Evolutionary conservation across 805 yeast species (phyloP).

Genomic region (Saccharomycopsis oosterbeekiorum): DNA sequence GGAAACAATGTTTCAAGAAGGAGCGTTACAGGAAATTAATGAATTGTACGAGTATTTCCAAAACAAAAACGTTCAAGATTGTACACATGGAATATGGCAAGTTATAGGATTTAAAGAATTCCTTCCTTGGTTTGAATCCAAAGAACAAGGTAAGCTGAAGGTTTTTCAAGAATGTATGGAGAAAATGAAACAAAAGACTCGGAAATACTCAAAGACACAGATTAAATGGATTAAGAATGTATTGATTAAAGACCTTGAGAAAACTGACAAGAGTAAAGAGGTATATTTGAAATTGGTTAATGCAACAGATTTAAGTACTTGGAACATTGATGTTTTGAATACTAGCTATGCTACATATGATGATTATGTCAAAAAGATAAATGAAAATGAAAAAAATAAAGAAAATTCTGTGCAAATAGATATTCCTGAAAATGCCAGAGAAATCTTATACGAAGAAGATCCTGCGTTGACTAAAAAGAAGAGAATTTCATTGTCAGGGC

Average conservation of each 20-base stretch:
- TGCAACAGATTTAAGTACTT: slow-evolving; percentile 58
- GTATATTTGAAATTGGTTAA: slow-evolving; percentile 49
- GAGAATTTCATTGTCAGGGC: neutral
- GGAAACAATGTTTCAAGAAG: slow-evolving; percentile 66
- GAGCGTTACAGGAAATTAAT: slow-evolving; percentile 61
- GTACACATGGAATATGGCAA: slow-evolving; percentile 72
- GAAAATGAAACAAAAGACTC: slow-evolving; percentile 73
- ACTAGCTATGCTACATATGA: slow-evolving; percentile 46
- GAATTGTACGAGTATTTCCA: slow-evolving; percentile 42
- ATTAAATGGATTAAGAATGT: slow-evolving; percentile 82
- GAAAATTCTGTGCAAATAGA: neutral
- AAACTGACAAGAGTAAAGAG: neutral
- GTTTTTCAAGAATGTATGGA: slow-evolving; percentile 33
- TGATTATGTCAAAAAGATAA: slow-evolving; percentile 19
- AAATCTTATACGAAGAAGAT: neutral
- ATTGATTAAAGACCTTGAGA: slow-evolving; percentile 47
- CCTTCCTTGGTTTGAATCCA: slow-evolving; percentile 44
- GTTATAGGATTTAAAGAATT: slow-evolving; percentile 92
- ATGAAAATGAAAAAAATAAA: neutral
- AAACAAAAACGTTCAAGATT: slow-evolving; percentile 15
- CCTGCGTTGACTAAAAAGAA: neutral
- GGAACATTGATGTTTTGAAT: slow-evolving; percentile 48
- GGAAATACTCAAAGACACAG: slow-evolving; percentile 82
- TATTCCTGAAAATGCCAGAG: slow-evolving; percentile 3
- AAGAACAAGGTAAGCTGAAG: neutral